phyloP scores from a whole-genome alignment of 306 rosid species.

The Cicer bijugum region DNA sequence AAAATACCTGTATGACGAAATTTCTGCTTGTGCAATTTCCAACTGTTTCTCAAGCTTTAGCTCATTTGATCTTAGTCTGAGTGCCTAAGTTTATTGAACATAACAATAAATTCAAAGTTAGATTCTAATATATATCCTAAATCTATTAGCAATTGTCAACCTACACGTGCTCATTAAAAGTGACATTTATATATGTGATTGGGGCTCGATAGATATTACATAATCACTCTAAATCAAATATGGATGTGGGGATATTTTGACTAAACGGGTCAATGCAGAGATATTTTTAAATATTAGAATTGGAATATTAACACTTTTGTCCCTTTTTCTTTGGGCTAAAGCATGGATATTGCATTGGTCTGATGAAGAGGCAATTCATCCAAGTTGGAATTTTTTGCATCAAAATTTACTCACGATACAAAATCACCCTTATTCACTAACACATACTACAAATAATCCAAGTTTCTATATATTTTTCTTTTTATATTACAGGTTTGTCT shows the following conservation, averaged over 20 bases:
- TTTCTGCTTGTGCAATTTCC: slow-evolving; percentile 83
- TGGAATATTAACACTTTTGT: not conserved
- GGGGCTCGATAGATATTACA: slow-evolving; percentile 16
- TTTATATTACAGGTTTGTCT: not conserved
- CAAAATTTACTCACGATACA: not conserved
- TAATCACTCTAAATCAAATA: slow-evolving; percentile 1
- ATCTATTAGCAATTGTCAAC: slow-evolving; percentile 28
- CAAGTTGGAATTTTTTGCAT: not conserved
- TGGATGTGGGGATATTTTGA: not conserved
- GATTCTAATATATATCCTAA: slow-evolving; percentile 35
- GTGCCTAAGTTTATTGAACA: slow-evolving; percentile 67
- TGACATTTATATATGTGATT: not conserved
- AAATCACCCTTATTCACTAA: not conserved
- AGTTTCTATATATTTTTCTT: not conserved
- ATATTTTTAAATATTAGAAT: slow-evolving; percentile 1
- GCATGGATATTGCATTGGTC: slow-evolving; percentile 11
- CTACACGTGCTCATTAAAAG: slow-evolving; percentile 6
- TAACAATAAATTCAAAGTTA: slow-evolving; percentile 23
- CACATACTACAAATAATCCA: not conserved
- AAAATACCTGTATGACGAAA: slow-evolving; percentile 75
- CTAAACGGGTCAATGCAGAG: slow-evolving; percentile 6
- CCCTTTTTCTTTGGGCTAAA: slow-evolving; percentile 1
- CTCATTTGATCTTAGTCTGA: slow-evolving; percentile 88
- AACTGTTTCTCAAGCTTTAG: slow-evolving; percentile 89
- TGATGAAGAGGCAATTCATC: not conserved